Evolutionary conservation across 495 filamentous ascomycete genomes (phyloP), one percentile per base, ranked within the genome.

Genomic region (Oidiodendron maius): DNA sequence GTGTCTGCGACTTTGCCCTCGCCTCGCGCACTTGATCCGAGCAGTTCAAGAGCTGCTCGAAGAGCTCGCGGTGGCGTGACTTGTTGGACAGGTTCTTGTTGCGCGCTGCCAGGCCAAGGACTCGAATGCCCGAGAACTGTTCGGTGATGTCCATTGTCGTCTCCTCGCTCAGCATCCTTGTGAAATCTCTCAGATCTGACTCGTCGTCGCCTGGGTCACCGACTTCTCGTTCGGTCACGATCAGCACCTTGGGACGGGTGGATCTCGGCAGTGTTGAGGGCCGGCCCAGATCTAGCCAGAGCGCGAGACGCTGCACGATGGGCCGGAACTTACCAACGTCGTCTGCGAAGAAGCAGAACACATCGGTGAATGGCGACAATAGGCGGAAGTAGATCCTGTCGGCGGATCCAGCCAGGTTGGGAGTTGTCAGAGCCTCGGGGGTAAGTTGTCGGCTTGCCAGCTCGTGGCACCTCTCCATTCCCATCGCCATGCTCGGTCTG

Each of bases 261-360:
- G 30, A 32, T 28, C 20, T 47, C 40, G 50, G 52, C 18, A 51
- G 42, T 15, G 32, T 52, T 39, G 47, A 51, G n/a, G n/a, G n/a
- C 17, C 46, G 39, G 42, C 20, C 51, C 44, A 43, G 44, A 26
- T 48, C 37, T 38, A 61, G 40, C 43, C 47, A 61, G 28, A 32
- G 20, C 24, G 47, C 46, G 37, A 61, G 18, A 21, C 48, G 28
- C 40, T 38, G 35, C n/a, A 35, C 46, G 25, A 58, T 48, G 40
- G 50, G 35, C 51, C 36, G 54, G 46, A 61, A 47, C 11, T 47
- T 41, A 46, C 47, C 46, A 40, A 58, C n/a, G 44, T 61, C 42
- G 39, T 40, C 42, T 34, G 42, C 44, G 30, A 59, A 61, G 37
- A 52, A 51, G 43, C 37, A 61, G 46, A 58, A 43, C 3, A 51